phyloP scores from a whole-genome alignment of 768 basidiomycete species.

The Xanthoconium stramineum region DNA sequence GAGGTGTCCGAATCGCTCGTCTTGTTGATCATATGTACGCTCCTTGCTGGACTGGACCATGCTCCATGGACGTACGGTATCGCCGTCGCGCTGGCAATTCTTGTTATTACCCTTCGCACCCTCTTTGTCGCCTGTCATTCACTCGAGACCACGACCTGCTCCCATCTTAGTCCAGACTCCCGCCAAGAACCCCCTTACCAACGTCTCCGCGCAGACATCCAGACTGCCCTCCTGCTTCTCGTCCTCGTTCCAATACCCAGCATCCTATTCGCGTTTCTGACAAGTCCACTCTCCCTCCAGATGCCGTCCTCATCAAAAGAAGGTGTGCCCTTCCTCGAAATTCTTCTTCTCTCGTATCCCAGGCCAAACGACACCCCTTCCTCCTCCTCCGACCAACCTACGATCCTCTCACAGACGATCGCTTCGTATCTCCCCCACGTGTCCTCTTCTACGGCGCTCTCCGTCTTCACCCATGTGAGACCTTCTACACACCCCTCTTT shows the following conservation, averaged over 20 bases:
- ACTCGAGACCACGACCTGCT: not conserved
- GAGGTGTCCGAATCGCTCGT: constrained; percentile 14
- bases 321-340: constrained; percentile 34
- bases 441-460: constrained; percentile 27
- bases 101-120: constrained; percentile 16
- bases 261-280: constrained; percentile 1
- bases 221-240: constrained; percentile 20
- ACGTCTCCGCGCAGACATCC: constrained; percentile 14
- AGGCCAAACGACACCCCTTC: constrained; percentile 32
- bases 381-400: constrained; percentile 11
- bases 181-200: not conserved
- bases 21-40: constrained; percentile 7
- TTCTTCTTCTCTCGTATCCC: constrained; percentile 40
- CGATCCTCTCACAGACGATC: constrained; percentile 36
- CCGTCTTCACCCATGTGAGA: constrained; percentile 38
- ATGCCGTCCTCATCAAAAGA: constrained; percentile 18
- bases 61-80: constrained; percentile 40
- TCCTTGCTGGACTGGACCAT: constrained; percentile 29
- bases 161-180: not conserved
- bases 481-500: constrained; percentile 31
- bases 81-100: constrained; percentile 25
- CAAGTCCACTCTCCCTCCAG: not conserved
- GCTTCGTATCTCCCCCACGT: constrained; percentile 36
- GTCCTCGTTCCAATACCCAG: constrained; percentile 5
- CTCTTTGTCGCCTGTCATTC: not conserved